Conservation (phyloP, 2,329 filamentous ascomycete species). For the Fusarium palustre region DNA sequence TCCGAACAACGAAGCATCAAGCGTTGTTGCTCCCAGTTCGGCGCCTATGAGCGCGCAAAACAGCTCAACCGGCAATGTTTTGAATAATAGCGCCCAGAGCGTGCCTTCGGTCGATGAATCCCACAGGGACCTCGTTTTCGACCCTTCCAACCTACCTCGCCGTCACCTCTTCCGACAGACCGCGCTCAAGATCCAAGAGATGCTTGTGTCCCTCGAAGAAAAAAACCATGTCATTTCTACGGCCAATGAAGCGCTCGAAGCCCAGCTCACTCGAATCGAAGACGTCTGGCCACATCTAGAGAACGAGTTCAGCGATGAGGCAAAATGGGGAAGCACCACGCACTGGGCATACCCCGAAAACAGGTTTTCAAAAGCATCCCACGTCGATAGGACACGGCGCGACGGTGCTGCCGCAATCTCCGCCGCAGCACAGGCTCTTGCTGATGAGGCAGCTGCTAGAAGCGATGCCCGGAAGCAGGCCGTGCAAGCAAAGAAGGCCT, state of each 20-base stretch:
- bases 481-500: constrained; percentile 79
- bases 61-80: constrained; percentile 57
- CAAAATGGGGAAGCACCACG: constrained; percentile 87
- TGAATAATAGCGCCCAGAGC: constrained; percentile 53
- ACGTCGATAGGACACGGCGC: constrained; percentile 79
- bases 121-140: constrained; percentile 60
- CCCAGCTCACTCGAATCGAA: constrained; percentile 86
- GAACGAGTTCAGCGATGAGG: constrained; percentile 91
- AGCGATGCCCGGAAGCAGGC: constrained; percentile 89
- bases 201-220: constrained; percentile 92
- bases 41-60: constrained; percentile 64
- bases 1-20: constrained; percentile 58
- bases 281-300: constrained; percentile 89
- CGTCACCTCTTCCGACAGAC: constrained; percentile 83
- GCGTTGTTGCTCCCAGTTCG: constrained; percentile 57
- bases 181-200: constrained; percentile 81
- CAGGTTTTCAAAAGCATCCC: constrained; percentile 72
- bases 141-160: constrained; percentile 70
- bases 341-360: constrained; percentile 97
- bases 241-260: constrained; percentile 88
- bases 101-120: constrained; percentile 59
- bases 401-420: constrained; percentile 84
- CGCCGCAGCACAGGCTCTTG: constrained; percentile 79
- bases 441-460: constrained; percentile 84
- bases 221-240: constrained; percentile 97